Percentiles rank a stretch among this genome's conserved stretches.
These are phyloP conservation scores for Candida sojae DNA, from an alignment of 1,139 yeast genomes.

Conservation along the genomic window DNA sequence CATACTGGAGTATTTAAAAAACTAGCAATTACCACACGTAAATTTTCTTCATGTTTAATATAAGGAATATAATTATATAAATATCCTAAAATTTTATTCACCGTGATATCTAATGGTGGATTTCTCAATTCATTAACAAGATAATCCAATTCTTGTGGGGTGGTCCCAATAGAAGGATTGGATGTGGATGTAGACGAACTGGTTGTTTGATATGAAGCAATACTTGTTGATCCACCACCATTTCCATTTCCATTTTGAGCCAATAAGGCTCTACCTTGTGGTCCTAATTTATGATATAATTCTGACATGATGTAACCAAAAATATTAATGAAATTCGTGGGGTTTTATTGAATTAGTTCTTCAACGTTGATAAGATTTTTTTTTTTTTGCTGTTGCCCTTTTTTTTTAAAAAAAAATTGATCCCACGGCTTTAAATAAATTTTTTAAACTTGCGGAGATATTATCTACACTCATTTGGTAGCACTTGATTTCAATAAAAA, in stretches of 20 bases:
- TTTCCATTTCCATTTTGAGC: not conserved
- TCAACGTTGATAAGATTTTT: no score
- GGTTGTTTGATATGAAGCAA: not conserved
- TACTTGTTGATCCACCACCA: not conserved
- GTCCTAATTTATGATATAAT: constrained; percentile 21
- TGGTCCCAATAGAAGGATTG: constrained; percentile 1
- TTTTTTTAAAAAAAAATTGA: no score
- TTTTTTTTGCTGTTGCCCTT: no score
- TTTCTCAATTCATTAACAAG: constrained; percentile 45
- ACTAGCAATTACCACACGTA: constrained; percentile 51
- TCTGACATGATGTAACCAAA: constrained; percentile 18
- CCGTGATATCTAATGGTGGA: constrained; percentile 36
- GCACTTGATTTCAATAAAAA: no score
- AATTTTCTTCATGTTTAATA: constrained; percentile 58
- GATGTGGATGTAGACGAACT: not conserved
- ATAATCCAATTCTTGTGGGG: constrained; percentile 51
- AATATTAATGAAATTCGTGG: not conserved
- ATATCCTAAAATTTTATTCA: constrained; percentile 48
- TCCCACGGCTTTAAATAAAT: no score
- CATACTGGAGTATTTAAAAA: constrained; percentile 51
- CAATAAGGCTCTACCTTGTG: constrained; percentile 23
- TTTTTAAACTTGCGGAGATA: no score
- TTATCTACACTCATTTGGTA: no score
- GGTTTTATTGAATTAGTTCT: not conserved
- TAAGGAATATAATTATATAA: constrained; percentile 63